phyloP scores from a whole-genome alignment of 805 yeast species.

The Saccharomycopsis fibuligera region DNA sequence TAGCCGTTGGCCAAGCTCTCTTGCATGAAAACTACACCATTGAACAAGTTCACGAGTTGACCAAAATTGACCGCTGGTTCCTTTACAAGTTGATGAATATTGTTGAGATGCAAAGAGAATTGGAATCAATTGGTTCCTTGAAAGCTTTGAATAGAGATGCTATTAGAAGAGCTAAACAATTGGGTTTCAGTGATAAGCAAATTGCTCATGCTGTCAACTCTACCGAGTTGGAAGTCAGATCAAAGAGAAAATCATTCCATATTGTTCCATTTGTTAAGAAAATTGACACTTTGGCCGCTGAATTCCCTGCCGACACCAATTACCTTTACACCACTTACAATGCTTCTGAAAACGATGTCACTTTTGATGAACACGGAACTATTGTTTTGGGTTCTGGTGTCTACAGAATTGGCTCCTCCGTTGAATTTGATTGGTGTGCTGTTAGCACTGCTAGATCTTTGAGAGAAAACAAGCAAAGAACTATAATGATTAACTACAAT shows the following conservation, averaged over 20 bases:
- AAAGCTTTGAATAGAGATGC: constrained; percentile 59
- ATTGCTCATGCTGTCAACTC: constrained; percentile 71
- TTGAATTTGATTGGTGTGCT: constrained; percentile 99
- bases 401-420: constrained; percentile 96
- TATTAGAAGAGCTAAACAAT: constrained; percentile 75
- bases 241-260: constrained; percentile 70
- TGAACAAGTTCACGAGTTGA: constrained; percentile 83
- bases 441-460: constrained; percentile 93
- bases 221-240: constrained; percentile 76
- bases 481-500: constrained; percentile 95
- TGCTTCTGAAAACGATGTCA: constrained; percentile 79
- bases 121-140: constrained; percentile 59
- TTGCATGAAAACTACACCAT: constrained; percentile 87
- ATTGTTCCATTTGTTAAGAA: constrained; percentile 92
- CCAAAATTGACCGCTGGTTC: constrained; percentile 96
- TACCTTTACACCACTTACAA: constrained; percentile 94
- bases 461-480: constrained; percentile 78
- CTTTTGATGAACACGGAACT: constrained; percentile 83
- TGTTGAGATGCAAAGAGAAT: constrained; percentile 78
- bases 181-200: constrained; percentile 94
- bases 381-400: constrained; percentile 98
- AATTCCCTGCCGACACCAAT: constrained; percentile 96
- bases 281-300: constrained; percentile 97
- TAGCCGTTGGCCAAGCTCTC: constrained; percentile 97
- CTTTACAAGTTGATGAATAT: constrained; percentile 87